These are phyloP conservation scores for Microbotryum intermedium DNA, from an alignment of 1,284 basidiomycete species.

Conservation along the genomic window DNA sequence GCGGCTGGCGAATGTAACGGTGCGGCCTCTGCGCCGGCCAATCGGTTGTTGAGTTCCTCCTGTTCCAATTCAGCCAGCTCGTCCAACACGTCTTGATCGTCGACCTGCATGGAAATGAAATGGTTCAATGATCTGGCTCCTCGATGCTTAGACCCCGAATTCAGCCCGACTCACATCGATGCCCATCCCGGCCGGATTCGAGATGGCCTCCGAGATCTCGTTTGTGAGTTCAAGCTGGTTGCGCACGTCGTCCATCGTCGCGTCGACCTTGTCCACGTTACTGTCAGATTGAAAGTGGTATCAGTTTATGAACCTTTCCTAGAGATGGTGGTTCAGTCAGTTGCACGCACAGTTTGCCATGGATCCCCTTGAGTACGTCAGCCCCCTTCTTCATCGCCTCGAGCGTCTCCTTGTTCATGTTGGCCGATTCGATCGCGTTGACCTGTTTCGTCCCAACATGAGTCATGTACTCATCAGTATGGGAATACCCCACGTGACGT, in stretches of 20 bases:
- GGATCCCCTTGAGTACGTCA: conserved; percentile 82
- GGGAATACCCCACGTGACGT: not conserved
- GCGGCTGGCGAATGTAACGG: conserved; percentile 69
- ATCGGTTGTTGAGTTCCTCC: conserved; percentile 76
- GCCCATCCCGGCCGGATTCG: conserved; percentile 62
- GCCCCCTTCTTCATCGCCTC: conserved; percentile 94
- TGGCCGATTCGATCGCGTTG: conserved; percentile 94
- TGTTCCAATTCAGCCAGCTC: conserved; percentile 89
- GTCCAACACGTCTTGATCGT: conserved; percentile 67
- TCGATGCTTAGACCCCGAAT: not conserved
- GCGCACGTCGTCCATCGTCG: conserved; percentile 79
- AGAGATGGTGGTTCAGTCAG: too few relatives aligned
- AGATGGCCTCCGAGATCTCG: conserved; percentile 93
- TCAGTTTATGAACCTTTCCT: not conserved
- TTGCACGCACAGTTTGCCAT: conserved; percentile 73
- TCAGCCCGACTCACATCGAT: conserved; percentile 43
- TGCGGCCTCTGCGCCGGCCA: conserved; percentile 81
- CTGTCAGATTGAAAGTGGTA: conserved; percentile 43
- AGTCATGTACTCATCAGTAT: not conserved
- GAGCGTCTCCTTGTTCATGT: conserved; percentile 98
- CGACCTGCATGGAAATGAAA: conserved; percentile 10
- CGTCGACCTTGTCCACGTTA: conserved; percentile 83
- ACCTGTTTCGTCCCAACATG: conserved; percentile 43
- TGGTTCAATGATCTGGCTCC: not conserved
- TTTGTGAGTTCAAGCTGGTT: conserved; percentile 91